Evolutionary conservation across 441 rosid genomes (phyloP).

Genomic region (Euphorbia corollata): DNA sequence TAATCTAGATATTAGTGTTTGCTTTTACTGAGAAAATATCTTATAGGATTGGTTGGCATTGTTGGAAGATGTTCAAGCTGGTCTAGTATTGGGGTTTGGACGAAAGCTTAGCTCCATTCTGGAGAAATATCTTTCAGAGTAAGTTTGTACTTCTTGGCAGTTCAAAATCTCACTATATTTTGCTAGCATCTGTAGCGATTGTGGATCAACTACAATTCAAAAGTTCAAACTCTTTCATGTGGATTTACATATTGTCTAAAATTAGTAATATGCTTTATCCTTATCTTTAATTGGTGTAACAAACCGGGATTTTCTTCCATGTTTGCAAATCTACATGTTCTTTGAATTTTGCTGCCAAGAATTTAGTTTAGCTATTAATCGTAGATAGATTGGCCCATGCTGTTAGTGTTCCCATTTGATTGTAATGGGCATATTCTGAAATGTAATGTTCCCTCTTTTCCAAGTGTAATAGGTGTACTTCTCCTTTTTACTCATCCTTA

Average conservation of each 20-base stretch:
- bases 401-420: neutral
- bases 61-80: constrained; percentile 54
- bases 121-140: constrained; percentile 61
- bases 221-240: neutral
- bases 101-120: constrained; percentile 52
- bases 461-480: neutral
- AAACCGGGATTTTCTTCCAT: neutral
- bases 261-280: neutral
- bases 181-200: neutral
- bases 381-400: neutral
- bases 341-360: no score
- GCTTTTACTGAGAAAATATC: constrained; percentile 18
- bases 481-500: neutral
- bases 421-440: neutral
- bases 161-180: neutral
- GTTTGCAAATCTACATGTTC: neutral
- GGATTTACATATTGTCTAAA: neutral
- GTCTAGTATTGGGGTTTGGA: constrained; percentile 63
- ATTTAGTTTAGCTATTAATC: neutral
- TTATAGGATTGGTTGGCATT: constrained; percentile 55
- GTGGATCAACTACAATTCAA: neutral
- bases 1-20: constrained; percentile 8
- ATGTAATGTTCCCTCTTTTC: neutral
- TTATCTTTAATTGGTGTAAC: neutral
- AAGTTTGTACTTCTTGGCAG: constrained; percentile 25